Percentiles rank a stretch among this genome's conserved stretches.
phyloP scores from a whole-genome alignment of 352 stramenopile species.

The Phytophthora hybrid region DNA sequence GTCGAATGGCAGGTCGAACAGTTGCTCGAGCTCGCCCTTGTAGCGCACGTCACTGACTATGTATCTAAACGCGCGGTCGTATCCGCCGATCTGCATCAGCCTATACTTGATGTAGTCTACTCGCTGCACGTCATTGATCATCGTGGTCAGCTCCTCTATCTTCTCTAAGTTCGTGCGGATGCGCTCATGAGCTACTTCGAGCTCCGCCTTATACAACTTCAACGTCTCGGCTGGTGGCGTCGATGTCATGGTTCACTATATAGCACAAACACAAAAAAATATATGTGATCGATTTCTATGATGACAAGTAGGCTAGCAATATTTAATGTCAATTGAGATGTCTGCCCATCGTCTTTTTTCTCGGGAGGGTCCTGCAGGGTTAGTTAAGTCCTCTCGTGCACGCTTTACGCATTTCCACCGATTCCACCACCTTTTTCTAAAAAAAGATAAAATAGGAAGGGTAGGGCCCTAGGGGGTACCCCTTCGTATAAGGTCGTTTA shows the following conservation, averaged over 20 bases:
- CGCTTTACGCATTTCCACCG: no score
- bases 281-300: no score
- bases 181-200: background rate
- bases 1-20: slow-evolving; percentile 17
- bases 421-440: no score
- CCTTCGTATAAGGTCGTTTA: no score
- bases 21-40: slow-evolving; percentile 4
- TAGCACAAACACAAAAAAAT: background rate
- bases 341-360: no score
- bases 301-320: no score
- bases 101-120: slow-evolving; percentile 8
- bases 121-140: slow-evolving; percentile 13
- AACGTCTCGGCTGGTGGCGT: background rate
- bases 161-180: background rate
- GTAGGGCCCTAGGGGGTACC: no score
- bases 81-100: slow-evolving; percentile 2
- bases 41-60: background rate
- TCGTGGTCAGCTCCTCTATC: slow-evolving; percentile 2
- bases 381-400: no score
- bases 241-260: background rate
- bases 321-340: no score
- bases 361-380: no score
- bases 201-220: background rate
- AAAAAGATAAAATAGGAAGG: no score
- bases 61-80: background rate